Conservation (phyloP, 345 rosid genomes). For the Salix brachista region DNA sequence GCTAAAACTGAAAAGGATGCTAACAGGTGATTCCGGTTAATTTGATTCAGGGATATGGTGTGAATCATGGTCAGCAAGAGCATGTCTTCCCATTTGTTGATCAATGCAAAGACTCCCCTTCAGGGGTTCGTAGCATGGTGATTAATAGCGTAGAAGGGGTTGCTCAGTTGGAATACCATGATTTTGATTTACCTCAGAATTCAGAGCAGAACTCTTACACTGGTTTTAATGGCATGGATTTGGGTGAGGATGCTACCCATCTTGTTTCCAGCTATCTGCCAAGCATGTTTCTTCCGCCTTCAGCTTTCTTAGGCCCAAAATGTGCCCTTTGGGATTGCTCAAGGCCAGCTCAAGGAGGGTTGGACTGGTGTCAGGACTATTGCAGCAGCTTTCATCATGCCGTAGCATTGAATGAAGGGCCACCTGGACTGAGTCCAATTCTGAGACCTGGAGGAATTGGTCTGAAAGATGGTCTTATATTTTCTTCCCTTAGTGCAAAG, state of each 20-base stretch:
- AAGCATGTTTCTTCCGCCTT: constrained; percentile 71
- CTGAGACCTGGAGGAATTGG: constrained; percentile 89
- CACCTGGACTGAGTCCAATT: constrained; percentile 87
- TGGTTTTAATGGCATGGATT: constrained; percentile 41
- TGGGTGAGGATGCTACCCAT: constrained; percentile 48
- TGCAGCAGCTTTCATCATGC: constrained; percentile 91
- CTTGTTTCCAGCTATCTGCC: constrained; percentile 57
- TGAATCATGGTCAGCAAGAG: constrained; percentile 59
- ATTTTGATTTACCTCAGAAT: constrained; percentile 64
- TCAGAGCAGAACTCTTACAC: constrained; percentile 56
- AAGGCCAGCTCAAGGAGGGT: constrained; percentile 79
- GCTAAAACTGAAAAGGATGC: constrained; percentile 9
- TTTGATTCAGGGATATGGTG: constrained; percentile 46
- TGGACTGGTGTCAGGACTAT: constrained; percentile 80
- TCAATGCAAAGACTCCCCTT: constrained; percentile 52
- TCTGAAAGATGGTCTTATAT: constrained; percentile 81
- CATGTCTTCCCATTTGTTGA: constrained; percentile 44
- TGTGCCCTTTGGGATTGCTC: constrained; percentile 99
- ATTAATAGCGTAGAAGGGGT: constrained; percentile 43
- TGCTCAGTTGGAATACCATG: constrained; percentile 52
- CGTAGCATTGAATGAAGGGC: constrained; percentile 83
- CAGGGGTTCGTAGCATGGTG: constrained; percentile 26
- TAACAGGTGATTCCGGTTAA: constrained; percentile 11
- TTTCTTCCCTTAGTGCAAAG: constrained; percentile 81
- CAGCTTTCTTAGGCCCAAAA: constrained; percentile 95